phyloP scores from a whole-genome alignment of 768 basidiomycete genomes.

The Roridomyces roridus region DNA sequence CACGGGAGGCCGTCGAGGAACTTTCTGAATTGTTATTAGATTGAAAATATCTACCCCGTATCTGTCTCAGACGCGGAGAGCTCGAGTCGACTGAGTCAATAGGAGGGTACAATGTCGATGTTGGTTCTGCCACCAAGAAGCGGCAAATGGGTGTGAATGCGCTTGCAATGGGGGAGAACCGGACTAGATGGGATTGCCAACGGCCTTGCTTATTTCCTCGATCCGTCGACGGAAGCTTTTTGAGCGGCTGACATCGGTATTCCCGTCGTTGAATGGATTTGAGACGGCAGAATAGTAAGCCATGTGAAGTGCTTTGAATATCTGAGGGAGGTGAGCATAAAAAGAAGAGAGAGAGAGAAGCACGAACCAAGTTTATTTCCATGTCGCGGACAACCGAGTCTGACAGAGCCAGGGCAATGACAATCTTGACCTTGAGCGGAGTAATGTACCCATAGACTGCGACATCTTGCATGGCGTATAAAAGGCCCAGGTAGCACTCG shows the following conservation, averaged over 20 bases:
- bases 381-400: constrained; percentile 83
- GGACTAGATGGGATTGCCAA: constrained; percentile 45
- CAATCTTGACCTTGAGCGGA: constrained; percentile 86
- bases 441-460: constrained; percentile 94
- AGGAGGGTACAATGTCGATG: constrained; percentile 57
- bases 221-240: constrained; percentile 71
- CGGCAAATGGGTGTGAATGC: constrained; percentile 14
- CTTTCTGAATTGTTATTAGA: constrained; percentile 55
- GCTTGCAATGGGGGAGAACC: constrained; percentile 35
- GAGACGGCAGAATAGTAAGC: constrained; percentile 84
- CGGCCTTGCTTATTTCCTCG: constrained; percentile 74
- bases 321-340: constrained; percentile 46
- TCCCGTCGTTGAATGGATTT: constrained; percentile 75
- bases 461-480: constrained; percentile 92
- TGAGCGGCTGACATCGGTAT: constrained; percentile 63
- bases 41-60: constrained; percentile 75
- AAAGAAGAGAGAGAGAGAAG: neutral
- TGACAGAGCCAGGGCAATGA: constrained; percentile 78
- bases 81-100: constrained; percentile 84
- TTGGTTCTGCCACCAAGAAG: constrained; percentile 50
- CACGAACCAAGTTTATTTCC: constrained; percentile 75
- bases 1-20: constrained; percentile 67
- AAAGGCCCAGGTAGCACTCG: constrained; percentile 84
- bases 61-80: constrained; percentile 84
- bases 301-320: constrained; percentile 89